Evolutionary conservation across 768 basidiomycete genomes (phyloP).

Genomic region (Leccinum imitatum): DNA sequence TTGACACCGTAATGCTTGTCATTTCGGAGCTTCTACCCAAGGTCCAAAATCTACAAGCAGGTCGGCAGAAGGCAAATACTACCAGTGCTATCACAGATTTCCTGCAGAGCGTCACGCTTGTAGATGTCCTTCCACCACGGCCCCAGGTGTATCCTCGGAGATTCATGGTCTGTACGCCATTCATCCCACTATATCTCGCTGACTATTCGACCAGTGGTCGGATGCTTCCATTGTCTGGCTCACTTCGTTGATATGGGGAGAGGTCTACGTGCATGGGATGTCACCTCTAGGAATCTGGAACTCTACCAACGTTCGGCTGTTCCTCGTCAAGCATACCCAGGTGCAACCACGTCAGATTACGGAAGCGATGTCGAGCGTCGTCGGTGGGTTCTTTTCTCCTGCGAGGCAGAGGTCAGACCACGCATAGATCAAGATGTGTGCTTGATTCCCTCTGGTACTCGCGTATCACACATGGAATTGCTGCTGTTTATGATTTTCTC

Average conservation of each 20-base stretch:
- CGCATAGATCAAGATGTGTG: neutral
- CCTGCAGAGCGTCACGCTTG: slow-evolving; percentile 65
- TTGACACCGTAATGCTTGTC: slow-evolving; percentile 85
- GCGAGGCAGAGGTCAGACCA: slow-evolving; percentile 30
- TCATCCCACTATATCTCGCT: neutral
- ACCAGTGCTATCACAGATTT: slow-evolving; percentile 72
- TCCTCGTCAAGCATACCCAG: slow-evolving; percentile 87
- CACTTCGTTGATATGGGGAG: slow-evolving; percentile 93
- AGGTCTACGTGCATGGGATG: slow-evolving; percentile 89
- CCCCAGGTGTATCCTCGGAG: slow-evolving; percentile 65
- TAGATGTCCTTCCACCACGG: slow-evolving; percentile 70
- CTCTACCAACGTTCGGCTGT: slow-evolving; percentile 82
- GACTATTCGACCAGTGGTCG: slow-evolving; percentile 65
- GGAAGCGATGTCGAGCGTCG: slow-evolving; percentile 77
- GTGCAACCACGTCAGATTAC: slow-evolving; percentile 67
- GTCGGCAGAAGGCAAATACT: slow-evolving; percentile 60
- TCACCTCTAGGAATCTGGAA: slow-evolving; percentile 89
- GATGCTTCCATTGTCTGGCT: slow-evolving; percentile 91
- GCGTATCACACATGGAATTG: too few relatives aligned
- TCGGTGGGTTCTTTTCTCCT: slow-evolving; percentile 70
- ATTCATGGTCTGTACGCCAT: slow-evolving; percentile 60
- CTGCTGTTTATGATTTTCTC: too few relatives aligned
- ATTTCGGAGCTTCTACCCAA: slow-evolving; percentile 86
- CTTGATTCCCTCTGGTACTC: too few relatives aligned
- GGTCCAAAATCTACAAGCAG: slow-evolving; percentile 76